Conservation (phyloP, 805 yeast species). For the Kodamaea kaohsiungensis region DNA sequence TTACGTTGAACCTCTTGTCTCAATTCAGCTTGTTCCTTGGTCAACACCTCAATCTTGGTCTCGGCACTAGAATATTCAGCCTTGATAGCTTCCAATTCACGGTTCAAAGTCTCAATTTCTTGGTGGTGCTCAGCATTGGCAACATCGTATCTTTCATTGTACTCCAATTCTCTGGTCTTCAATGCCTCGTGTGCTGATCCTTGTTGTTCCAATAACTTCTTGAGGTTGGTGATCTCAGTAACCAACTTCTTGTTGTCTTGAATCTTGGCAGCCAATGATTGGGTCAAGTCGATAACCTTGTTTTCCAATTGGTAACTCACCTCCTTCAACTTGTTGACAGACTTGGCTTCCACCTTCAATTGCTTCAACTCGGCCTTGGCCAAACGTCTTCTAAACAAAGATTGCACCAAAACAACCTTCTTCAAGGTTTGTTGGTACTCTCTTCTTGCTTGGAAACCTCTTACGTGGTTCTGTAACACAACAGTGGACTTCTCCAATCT, state of each 20-base stretch:
- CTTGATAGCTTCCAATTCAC: slow-evolving; percentile 56
- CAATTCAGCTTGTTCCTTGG: slow-evolving; percentile 60
- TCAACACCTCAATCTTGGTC: slow-evolving; percentile 57
- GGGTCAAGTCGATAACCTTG: slow-evolving; percentile 95
- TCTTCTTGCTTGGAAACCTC: slow-evolving; percentile 66
- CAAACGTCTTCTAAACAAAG: slow-evolving; percentile 69
- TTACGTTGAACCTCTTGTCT: slow-evolving; percentile 63
- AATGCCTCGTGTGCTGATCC: slow-evolving; percentile 53
- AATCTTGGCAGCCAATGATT: slow-evolving; percentile 73
- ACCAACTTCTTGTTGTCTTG: slow-evolving; percentile 78
- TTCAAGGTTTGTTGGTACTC: slow-evolving; percentile 46
- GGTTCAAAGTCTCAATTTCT: slow-evolving; percentile 51
- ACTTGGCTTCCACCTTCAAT: slow-evolving; percentile 84
- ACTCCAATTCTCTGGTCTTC: slow-evolving; percentile 56
- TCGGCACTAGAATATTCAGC: slow-evolving; percentile 59
- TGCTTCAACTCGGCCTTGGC: slow-evolving; percentile 67
- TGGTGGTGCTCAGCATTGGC: slow-evolving; percentile 49
- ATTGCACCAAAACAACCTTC: slow-evolving; percentile 72
- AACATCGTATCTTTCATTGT: slow-evolving; percentile 45
- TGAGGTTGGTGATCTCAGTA: slow-evolving; percentile 53
- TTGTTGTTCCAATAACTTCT: slow-evolving; percentile 51
- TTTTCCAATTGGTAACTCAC: slow-evolving; percentile 92
- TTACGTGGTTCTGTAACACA: slow-evolving; percentile 69
- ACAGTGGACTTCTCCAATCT: slow-evolving; percentile 66
- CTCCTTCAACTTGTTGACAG: slow-evolving; percentile 86